Conservation (phyloP, 805 yeast genomes). For the Cyberlindnera xylosilytica region DNA sequence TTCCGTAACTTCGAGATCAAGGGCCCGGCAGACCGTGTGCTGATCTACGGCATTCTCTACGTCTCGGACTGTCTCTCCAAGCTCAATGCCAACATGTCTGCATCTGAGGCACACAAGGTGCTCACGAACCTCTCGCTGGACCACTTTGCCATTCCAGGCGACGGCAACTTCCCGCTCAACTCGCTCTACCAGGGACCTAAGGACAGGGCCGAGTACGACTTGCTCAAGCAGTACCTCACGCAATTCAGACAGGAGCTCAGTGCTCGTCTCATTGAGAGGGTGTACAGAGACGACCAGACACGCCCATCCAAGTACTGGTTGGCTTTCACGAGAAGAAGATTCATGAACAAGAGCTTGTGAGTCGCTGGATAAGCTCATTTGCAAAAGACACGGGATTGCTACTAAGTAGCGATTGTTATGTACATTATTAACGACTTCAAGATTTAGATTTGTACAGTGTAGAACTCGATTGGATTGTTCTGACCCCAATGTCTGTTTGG, state of each 20-base stretch:
- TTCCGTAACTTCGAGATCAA: conserved; percentile 96
- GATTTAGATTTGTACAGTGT: too few relatives aligned
- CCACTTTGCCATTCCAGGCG: conserved; percentile 90
- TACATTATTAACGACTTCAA: background rate
- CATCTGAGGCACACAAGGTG: conserved; percentile 59
- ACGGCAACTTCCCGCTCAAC: conserved; percentile 89
- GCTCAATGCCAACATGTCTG: conserved; percentile 45
- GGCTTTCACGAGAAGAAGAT: conserved; percentile 90
- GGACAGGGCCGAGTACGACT: conserved; percentile 71
- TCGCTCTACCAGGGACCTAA: conserved; percentile 70
- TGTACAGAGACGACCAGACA: conserved; percentile 57
- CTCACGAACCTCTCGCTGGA: conserved; percentile 86
- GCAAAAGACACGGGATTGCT: too few relatives aligned
- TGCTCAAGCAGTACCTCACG: conserved; percentile 75
- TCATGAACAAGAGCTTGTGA: conserved; percentile 83
- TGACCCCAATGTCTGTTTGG: too few relatives aligned
- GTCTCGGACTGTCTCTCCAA: conserved; percentile 79
- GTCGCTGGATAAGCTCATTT: too few relatives aligned
- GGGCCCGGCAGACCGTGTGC: conserved; percentile 88
- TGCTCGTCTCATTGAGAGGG: conserved; percentile 67
- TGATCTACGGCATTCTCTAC: conserved; percentile 90
- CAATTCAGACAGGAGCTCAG: conserved; percentile 96
- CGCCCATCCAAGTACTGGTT: conserved; percentile 91
- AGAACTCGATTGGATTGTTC: too few relatives aligned
- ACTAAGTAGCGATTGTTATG: too few relatives aligned